These are phyloP conservation scores for Vanilla planifolia DNA, from an alignment of 106 monocot genomes.

Conservation along the genomic window DNA sequence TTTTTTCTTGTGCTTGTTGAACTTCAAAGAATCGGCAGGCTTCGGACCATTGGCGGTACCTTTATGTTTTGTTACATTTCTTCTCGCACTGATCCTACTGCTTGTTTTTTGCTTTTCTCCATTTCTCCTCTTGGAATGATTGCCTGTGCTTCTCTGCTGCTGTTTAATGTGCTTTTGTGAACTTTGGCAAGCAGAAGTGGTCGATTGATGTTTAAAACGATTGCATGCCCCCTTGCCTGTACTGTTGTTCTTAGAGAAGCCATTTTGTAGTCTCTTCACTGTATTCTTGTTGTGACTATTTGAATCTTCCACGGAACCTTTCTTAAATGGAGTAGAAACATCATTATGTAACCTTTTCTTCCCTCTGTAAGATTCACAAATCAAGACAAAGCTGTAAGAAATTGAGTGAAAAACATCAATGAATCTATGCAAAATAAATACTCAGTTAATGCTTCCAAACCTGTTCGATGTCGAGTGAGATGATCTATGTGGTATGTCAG, in stretches of 20 bases:
- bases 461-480: slow-evolving; percentile 10
- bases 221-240: neutral
- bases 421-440: neutral
- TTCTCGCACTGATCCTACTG: neutral
- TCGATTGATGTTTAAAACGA: slow-evolving; percentile 2
- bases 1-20: neutral
- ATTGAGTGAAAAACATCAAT: neutral
- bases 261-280: slow-evolving; percentile 13
- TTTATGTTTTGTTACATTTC: neutral
- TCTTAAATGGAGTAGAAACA: neutral
- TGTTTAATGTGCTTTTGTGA: neutral
- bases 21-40: neutral
- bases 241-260: neutral
- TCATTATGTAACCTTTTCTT: slow-evolving; percentile 16
- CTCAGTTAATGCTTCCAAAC: neutral
- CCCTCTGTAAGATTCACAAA: slow-evolving; percentile 20
- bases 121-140: slow-evolving; percentile 18
- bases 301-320: neutral
- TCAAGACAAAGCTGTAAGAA: neutral
- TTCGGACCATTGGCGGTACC: no score
- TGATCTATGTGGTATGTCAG: slow-evolving; percentile 5
- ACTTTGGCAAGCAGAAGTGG: neutral
- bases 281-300: neutral
- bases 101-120: neutral
- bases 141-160: slow-evolving; percentile 6